Evolutionary conservation across 352 stramenopile genomes (phyloP), one percentile per base, ranked within the genome.

Genomic region (Phytophthora hibernalis): DNA sequence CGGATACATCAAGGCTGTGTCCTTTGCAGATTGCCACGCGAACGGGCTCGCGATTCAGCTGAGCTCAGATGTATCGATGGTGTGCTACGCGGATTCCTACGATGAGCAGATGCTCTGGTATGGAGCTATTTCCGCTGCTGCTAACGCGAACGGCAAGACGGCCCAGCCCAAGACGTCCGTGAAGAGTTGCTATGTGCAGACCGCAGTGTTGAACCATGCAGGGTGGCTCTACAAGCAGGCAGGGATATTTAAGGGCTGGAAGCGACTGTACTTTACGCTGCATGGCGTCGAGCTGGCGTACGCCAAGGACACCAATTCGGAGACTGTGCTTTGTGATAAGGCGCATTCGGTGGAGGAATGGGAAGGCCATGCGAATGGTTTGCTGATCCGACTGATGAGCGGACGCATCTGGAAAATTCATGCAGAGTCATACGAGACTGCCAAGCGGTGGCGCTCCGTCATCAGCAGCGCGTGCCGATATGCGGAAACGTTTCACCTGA

Each of bases 51-150:
- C 76, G 15, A 92, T 96, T 43, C 65, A 92, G 48, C 56, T 96
- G 0, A 86, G 82, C 50, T 76, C 75, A n/a, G 83, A 81, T 52
- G 53, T 69, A 4, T 83, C 77, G 11, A 68, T 96, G 51, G 77
- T 93, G 30, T 87, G 91, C 51, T 93, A 95, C 51, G 80, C 86
- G 1, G 83, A 93, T 31, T 83, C 84, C 15, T 94, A 92, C 60
- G 85, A 93, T 57, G 85, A 93, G 53, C 76, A 84, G 52, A 93
- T 92, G 83, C 73, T 93, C 10, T 96, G 88, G 88, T 92, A 93
- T 61, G 77, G 75, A 0, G 84, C 83, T 16, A 87, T 95, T 43
- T 86, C 88, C 7, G 77, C 85, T 1, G 73, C 76, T 0, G 79
- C 80, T n/a, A 78, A 67, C 20, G 75, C 78, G 15, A 92, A 89